Conservation (phyloP, 1,284 basidiomycete genomes). For the Ustilago trichophora region DNA sequence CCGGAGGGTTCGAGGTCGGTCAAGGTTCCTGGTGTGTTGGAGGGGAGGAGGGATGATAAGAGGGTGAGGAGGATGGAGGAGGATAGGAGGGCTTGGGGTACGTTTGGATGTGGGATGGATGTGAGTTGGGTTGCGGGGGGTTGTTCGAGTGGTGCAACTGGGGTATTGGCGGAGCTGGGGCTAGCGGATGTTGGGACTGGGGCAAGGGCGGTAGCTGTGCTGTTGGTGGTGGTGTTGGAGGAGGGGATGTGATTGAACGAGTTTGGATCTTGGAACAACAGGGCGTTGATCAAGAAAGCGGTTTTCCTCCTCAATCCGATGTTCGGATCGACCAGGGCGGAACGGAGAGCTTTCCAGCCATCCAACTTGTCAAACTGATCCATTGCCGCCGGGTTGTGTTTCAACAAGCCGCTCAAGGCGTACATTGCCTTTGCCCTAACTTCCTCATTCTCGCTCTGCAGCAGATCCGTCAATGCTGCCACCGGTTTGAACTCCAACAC, state of each 20-base stretch:
- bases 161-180: slow-evolving; percentile 1
- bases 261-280: slow-evolving; percentile 73
- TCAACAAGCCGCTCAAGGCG: slow-evolving; percentile 82
- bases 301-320: slow-evolving; percentile 82
- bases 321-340: slow-evolving; percentile 78
- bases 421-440: slow-evolving; percentile 80
- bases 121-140: slow-evolving; percentile 54
- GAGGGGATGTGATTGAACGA: slow-evolving; percentile 66
- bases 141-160: slow-evolving; percentile 58
- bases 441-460: slow-evolving; percentile 70
- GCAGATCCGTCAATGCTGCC: slow-evolving; percentile 68
- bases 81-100: slow-evolving; percentile 60
- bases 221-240: slow-evolving; percentile 66
- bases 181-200: slow-evolving; percentile 7
- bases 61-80: slow-evolving; percentile 54
- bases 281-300: slow-evolving; percentile 81
- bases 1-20: slow-evolving; percentile 70
- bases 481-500: slow-evolving; percentile 76
- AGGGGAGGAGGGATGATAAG: slow-evolving; percentile 51
- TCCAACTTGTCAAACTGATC: slow-evolving; percentile 71
- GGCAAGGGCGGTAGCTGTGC: slow-evolving; percentile 49
- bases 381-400: slow-evolving; percentile 81
- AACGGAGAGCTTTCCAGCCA: slow-evolving; percentile 78
- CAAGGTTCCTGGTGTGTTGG: slow-evolving; percentile 9
- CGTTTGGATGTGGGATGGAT: slow-evolving; percentile 51